Base-by-base conservation (phyloP, 148 eudicot species). In the Camellia sinensis region DNA sequence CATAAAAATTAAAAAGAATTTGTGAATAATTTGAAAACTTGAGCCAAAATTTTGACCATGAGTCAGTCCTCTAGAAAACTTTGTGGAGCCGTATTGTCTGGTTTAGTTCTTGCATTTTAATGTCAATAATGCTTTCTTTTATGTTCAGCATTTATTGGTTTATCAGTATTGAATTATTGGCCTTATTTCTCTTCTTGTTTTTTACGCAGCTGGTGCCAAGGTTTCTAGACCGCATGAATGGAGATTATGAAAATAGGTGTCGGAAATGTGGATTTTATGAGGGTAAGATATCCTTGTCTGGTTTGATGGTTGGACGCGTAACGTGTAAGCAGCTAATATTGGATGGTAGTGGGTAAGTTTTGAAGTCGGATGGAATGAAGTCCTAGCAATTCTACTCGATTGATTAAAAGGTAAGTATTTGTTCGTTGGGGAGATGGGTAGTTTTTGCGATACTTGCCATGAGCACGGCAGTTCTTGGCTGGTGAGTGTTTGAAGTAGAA, bases 191-290 rank as follows among this genome's bases (percentile, higher is more conserved):
- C 46, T 65, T 18, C 62, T 37, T 3, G 14, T 29, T 75, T 6
- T 46, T 18, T 63, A 22, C 66, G 70, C 80, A 88, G 90, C 85
- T 69, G 78, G 90, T 83, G 90, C 83, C 82, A 76, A 85, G 88
- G 74, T 79, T 79, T 75, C 80, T 82, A 71, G 81, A 65, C 82
- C 52, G 80, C 79, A 69, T 73, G 77, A 73, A 80, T 74, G 84
- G 82, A 76, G 80, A 73, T 76, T 73, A 80, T 74, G 68, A 53
- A 66, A 73, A 75, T 85, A 79, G 77, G 80, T 81, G 83, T 74
- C 40, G 72, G 60, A 76, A 80, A 57, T 81, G 79, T 78, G 29
- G 71, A 73, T 29, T 67, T 78, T 81, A 62, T n/a, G 73, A 60
- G 76, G 46, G 70, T 65, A 21, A 50, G 67, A 53, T 29, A 29